Conservation (phyloP, 2,329 filamentous ascomycete species). For the Calonectria honghensis region DNA sequence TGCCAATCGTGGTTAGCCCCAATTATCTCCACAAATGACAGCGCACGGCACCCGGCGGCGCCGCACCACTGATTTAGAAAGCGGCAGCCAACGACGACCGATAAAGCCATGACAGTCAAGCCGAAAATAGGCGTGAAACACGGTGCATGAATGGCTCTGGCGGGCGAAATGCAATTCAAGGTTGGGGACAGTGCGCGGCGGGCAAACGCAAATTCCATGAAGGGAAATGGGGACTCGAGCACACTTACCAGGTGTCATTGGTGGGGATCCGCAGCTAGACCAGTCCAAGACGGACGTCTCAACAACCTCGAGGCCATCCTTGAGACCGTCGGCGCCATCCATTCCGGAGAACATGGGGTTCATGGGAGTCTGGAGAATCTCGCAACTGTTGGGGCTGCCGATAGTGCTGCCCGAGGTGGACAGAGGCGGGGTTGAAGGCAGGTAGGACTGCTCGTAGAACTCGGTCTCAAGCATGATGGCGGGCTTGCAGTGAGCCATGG, state of each 20-base stretch:
- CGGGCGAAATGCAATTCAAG: slow-evolving; percentile 27
- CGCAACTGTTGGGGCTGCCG: slow-evolving; percentile 88
- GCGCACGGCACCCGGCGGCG: slow-evolving; percentile 46
- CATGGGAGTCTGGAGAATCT: slow-evolving; percentile 87
- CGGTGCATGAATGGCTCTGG: slow-evolving; percentile 35
- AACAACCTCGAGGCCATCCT: slow-evolving; percentile 82
- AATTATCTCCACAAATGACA: slow-evolving; percentile 53
- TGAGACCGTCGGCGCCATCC: slow-evolving; percentile 78
- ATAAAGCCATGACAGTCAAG: slow-evolving; percentile 32
- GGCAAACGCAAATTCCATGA: slow-evolving; percentile 3
- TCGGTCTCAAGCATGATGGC: slow-evolving; percentile 87
- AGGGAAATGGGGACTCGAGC: slow-evolving; percentile 13
- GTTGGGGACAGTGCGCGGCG: slow-evolving; percentile 13
- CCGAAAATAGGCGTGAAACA: slow-evolving; percentile 51
- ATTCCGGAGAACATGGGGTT: slow-evolving; percentile 86
- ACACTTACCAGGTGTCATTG: slow-evolving; percentile 91
- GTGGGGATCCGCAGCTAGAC: slow-evolving; percentile 85
- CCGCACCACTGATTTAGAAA: slow-evolving; percentile 47
- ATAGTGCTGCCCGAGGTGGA: slow-evolving; percentile 89
- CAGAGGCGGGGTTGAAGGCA: slow-evolving; percentile 90
- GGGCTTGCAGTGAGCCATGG: slow-evolving; percentile 85
- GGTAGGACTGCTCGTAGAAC: slow-evolving; percentile 81
- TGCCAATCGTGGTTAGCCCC: slow-evolving; percentile 63
- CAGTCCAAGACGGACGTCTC: slow-evolving; percentile 87
- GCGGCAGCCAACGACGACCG: slow-evolving; percentile 46